Percentiles rank a stretch among this genome's conserved stretches.
Conservation (phyloP, 345 rosid genomes). For the Eucalyptus cloeziana region DNA sequence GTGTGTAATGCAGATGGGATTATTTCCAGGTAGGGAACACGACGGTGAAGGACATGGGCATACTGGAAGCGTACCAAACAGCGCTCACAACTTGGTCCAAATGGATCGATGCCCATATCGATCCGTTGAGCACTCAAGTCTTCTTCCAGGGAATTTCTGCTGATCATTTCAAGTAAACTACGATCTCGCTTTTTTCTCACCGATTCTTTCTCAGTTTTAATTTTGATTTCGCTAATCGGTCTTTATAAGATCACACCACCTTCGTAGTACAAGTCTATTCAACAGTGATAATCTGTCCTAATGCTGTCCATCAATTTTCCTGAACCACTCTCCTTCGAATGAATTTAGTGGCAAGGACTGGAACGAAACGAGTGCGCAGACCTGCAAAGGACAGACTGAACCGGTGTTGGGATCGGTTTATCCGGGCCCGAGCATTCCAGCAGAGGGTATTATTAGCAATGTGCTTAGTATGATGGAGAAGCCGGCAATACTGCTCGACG, state of each 20-base stretch:
- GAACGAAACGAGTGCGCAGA: not conserved
- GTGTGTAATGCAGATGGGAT: slow-evolving; percentile 39
- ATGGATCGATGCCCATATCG: slow-evolving; percentile 48
- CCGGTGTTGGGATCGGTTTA: slow-evolving; percentile 32
- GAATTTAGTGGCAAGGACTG: not conserved
- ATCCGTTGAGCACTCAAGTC: slow-evolving; percentile 29
- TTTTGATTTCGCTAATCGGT: not conserved
- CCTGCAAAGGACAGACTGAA: slow-evolving; percentile 37
- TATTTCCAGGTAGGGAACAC: slow-evolving; percentile 37
- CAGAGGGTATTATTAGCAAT: slow-evolving; percentile 19
- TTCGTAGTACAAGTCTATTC: not conserved
- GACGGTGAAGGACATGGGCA: slow-evolving; percentile 40
- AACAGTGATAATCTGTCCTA: not conserved
- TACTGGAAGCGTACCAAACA: slow-evolving; percentile 40
- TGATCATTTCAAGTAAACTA: slow-evolving; percentile 21
- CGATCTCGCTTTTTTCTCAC: not conserved
- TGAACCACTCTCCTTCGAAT: not conserved
- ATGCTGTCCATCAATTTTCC: not conserved
- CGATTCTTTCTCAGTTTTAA: not conserved
- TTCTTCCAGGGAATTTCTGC: slow-evolving; percentile 58
- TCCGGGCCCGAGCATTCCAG: slow-evolving; percentile 14
- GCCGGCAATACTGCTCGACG: slow-evolving; percentile 39
- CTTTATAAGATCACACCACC: not conserved
- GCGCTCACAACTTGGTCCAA: slow-evolving; percentile 63
- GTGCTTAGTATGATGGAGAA: slow-evolving; percentile 28